Percentiles rank a stretch among this genome's conserved stretches.
phyloP scores from a whole-genome alignment of 139 green algal genomes.

The Micromonas commoda region DNA sequence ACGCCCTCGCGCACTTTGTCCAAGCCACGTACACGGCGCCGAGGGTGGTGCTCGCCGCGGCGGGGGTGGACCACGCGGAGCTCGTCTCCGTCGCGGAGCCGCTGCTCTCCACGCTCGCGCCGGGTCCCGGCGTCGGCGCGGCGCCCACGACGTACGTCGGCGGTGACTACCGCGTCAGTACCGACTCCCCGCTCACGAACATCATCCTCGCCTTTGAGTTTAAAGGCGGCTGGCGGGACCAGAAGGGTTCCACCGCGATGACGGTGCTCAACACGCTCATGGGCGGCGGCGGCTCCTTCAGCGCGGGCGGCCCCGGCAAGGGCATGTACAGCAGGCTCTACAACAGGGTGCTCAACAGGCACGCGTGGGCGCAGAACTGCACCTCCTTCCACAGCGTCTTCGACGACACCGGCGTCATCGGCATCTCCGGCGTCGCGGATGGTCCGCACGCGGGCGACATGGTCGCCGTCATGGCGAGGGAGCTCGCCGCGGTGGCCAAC shows the following conservation, averaged over 20 bases:
- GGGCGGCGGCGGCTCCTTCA: slow-evolving; percentile 89
- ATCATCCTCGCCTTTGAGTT: slow-evolving; percentile 69
- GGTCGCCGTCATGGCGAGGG: slow-evolving; percentile 44
- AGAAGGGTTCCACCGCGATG: slow-evolving; percentile 68
- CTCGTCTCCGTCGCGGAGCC: slow-evolving; percentile 52
- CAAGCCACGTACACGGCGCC: slow-evolving; percentile 55
- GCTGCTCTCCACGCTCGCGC: slow-evolving; percentile 32
- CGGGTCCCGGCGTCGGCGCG: not conserved
- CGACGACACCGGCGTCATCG: slow-evolving; percentile 80
- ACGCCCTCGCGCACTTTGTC: slow-evolving; percentile 20
- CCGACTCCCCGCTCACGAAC: slow-evolving; percentile 39
- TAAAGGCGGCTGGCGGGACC: slow-evolving; percentile 78
- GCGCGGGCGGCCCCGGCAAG: slow-evolving; percentile 78
- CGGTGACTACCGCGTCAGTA: slow-evolving; percentile 43
- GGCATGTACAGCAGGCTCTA: slow-evolving; percentile 97
- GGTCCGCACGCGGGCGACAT: slow-evolving; percentile 35
- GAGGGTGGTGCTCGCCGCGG: slow-evolving; percentile 75
- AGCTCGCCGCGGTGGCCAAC: slow-evolving; percentile 51
- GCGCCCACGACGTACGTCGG: slow-evolving; percentile 51
- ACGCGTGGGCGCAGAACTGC: slow-evolving; percentile 77
- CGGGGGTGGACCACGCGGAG: slow-evolving; percentile 70
- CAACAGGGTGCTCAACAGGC: slow-evolving; percentile 80
- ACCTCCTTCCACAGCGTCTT: slow-evolving; percentile 48
- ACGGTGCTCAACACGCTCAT: slow-evolving; percentile 62
- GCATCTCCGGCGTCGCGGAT: slow-evolving; percentile 63